phyloP scores from a whole-genome alignment of 2,329 filamentous ascomycete genomes.

The Beauveria scarabaeidicola region DNA sequence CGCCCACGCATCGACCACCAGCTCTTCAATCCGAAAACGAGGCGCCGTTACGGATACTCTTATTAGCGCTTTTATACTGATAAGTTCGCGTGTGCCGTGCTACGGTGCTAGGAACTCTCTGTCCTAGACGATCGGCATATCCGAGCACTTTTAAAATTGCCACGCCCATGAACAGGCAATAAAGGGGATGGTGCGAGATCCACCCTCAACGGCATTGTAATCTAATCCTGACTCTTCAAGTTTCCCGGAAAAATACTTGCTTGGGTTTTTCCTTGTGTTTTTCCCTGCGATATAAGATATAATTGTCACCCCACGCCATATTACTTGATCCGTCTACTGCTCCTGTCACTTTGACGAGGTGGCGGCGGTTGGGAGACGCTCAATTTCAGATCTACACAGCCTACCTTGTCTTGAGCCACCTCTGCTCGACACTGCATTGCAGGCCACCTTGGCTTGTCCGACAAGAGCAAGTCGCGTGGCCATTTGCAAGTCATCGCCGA shows the following conservation, averaged over 20 bases:
- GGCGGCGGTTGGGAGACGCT: not conserved
- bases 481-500: not conserved
- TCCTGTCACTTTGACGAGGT: too few relatives aligned
- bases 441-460: not conserved
- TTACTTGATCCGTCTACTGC: too few relatives aligned
- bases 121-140: constrained; percentile 1
- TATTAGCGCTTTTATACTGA: too few relatives aligned
- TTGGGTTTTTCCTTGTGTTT: too few relatives aligned
- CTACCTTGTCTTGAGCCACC: not conserved
- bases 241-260: not conserved
- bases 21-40: constrained; percentile 6
- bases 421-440: not conserved
- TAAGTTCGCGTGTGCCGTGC: not conserved
- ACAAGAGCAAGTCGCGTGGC: not conserved
- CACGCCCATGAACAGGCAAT: not conserved
- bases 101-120: not conserved
- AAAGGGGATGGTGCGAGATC: not conserved
- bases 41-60: not conserved
- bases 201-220: not conserved
- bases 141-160: constrained; percentile 5
- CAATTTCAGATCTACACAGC: not conserved
- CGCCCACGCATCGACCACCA: not conserved
- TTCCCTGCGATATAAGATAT: not conserved
- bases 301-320: not conserved
- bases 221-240: not conserved